Conservation (phyloP, 331 rosid species). For the Erythrophleum ivorense region DNA sequence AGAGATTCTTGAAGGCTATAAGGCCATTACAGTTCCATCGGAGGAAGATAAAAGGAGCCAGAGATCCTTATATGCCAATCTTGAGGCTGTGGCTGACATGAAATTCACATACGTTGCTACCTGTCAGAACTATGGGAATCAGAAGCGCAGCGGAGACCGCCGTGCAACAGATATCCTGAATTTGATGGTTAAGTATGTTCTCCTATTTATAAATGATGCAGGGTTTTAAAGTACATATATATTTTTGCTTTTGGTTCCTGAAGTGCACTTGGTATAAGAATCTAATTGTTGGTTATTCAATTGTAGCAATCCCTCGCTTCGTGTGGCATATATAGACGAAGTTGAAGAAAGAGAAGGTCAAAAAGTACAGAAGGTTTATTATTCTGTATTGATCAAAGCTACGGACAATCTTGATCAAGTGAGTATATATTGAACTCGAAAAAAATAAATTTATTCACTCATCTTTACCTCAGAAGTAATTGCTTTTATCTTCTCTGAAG, state of each 20-base stretch:
- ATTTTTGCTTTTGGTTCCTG: conserved; percentile 36
- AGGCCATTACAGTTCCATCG: conserved; percentile 82
- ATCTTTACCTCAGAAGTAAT: conserved; percentile 40
- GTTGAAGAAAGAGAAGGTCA: conserved; percentile 87
- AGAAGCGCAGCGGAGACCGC: conserved; percentile 93
- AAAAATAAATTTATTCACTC: conserved; percentile 25
- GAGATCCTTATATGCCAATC: conserved; percentile 79
- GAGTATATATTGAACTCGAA: conserved; percentile 43
- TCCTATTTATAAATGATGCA: conserved; percentile 25
- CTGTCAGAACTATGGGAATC: conserved; percentile 96
- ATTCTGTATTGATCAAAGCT: conserved; percentile 92
- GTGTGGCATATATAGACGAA: conserved; percentile 98
- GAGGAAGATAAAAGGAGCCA: conserved; percentile 84
- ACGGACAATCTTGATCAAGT: conserved; percentile 91
- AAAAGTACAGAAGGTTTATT: conserved; percentile 82
- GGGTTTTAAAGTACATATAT: conserved; percentile 3
- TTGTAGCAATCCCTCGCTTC: conserved; percentile 89
- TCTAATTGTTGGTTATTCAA: conserved; percentile 40
- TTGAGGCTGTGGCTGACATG: conserved; percentile 96
- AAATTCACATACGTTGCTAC: conserved; percentile 96
- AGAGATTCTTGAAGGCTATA: conserved; percentile 94
- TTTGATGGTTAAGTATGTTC: conserved; percentile 95
- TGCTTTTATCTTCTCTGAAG: conserved; percentile 49
- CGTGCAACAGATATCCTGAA: conserved; percentile 97
- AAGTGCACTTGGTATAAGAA: conserved; percentile 39